Evolutionary conservation across 768 basidiomycete species (phyloP).

Genomic region (Tricholoma matsutake): DNA sequence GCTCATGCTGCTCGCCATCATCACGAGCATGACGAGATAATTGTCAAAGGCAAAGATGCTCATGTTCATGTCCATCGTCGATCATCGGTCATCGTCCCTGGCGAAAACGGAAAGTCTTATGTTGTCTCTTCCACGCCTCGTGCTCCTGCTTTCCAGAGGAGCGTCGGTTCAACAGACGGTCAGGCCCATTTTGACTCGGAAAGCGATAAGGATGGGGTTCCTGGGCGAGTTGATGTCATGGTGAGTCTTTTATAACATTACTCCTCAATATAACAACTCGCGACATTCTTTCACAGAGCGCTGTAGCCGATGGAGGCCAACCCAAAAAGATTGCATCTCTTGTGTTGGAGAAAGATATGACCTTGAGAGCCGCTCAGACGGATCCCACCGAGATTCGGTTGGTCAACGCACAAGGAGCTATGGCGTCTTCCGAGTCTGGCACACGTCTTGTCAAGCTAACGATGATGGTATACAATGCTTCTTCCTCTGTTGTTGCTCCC

Average conservation of each 20-base stretch:
- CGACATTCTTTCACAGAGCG: slow-evolving; percentile 5
- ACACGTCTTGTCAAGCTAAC: slow-evolving; percentile 40
- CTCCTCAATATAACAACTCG: not conserved
- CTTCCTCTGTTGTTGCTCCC: slow-evolving; percentile 34
- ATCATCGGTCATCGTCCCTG: slow-evolving; percentile 11
- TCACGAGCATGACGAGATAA: slow-evolving; percentile 4
- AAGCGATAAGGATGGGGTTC: slow-evolving; percentile 19
- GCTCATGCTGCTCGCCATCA: not conserved
- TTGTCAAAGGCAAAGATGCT: not conserved
- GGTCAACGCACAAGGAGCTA: slow-evolving; percentile 17
- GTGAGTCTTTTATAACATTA: slow-evolving; percentile 26
- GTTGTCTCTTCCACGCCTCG: slow-evolving; percentile 17
- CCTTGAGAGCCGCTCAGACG: slow-evolving; percentile 47
- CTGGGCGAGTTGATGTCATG: slow-evolving; percentile 49
- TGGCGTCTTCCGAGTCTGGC: slow-evolving; percentile 8
- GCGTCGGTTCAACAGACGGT: not conserved
- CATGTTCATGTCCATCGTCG: not conserved
- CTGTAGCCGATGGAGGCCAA: slow-evolving; percentile 6
- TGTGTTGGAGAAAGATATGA: slow-evolving; percentile 9
- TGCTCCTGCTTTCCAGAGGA: slow-evolving; percentile 3
- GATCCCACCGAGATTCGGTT: slow-evolving; percentile 45
- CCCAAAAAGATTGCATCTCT: slow-evolving; percentile 18
- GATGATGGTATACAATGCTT: slow-evolving; percentile 25
- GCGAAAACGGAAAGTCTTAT: slow-evolving; percentile 25
- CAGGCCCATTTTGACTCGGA: not conserved